Conservation (phyloP, 345 rosid species). For the Sonneratia alba region DNA sequence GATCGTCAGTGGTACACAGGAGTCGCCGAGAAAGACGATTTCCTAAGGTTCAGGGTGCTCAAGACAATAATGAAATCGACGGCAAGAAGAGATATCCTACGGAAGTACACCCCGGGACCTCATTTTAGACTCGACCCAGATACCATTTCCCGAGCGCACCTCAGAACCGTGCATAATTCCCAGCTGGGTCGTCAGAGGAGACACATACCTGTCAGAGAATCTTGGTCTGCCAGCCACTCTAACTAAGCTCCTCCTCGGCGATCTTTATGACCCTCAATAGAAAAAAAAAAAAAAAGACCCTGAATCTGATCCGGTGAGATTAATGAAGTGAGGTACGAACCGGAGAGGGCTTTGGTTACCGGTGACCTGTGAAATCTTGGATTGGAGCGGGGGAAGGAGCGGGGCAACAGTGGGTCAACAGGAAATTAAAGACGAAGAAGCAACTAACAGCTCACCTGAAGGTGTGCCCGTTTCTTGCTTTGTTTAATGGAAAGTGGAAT, state of each 20-base stretch:
- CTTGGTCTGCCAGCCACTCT: neutral
- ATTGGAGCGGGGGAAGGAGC: neutral
- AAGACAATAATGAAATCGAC: no score
- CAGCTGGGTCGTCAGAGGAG: neutral
- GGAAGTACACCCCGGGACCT: no score
- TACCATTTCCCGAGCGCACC: neutral
- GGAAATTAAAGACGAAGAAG: neutral
- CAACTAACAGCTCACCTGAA: neutral
- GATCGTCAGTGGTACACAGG: no score
- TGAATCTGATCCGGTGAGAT: neutral
- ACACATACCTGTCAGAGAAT: neutral
- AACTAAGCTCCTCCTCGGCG: neutral
- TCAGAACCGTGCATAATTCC: neutral
- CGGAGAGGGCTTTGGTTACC: neutral
- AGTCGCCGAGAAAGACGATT: no score
- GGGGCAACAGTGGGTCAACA: conserved; percentile 4
- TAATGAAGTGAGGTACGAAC: no score
- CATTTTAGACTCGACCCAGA: neutral
- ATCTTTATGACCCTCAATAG: neutral
- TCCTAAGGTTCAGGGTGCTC: no score
- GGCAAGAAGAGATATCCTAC: no score
- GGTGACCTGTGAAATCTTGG: neutral
- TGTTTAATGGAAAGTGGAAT: neutral
- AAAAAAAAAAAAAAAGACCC: neutral
- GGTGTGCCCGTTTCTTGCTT: neutral